These are phyloP conservation scores for Cylindrodendrum hubeiense DNA, from an alignment of 2,329 filamentous ascomycete species.

Conservation along the genomic window DNA sequence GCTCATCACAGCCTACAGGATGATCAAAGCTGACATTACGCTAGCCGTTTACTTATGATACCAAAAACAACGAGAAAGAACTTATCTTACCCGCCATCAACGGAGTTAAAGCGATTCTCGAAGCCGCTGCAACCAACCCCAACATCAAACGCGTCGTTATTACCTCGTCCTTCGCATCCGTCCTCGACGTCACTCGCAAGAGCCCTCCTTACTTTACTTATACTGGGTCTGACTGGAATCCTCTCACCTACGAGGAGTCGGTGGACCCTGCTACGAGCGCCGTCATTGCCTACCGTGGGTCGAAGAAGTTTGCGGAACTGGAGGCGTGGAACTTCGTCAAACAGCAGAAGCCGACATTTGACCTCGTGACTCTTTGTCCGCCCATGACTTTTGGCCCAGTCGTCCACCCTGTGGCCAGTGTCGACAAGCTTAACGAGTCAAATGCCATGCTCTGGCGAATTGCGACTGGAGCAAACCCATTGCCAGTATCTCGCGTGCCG, in stretches of 20 bases:
- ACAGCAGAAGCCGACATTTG: slow-evolving; percentile 51
- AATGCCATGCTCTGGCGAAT: slow-evolving; percentile 57
- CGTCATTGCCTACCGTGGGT: slow-evolving; percentile 53
- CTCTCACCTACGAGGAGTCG: slow-evolving; percentile 64
- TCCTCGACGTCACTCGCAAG: slow-evolving; percentile 64
- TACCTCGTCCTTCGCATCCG: slow-evolving; percentile 77
- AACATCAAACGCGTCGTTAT: slow-evolving; percentile 58
- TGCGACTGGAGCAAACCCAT: slow-evolving; percentile 46
- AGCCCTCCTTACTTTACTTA: slow-evolving; percentile 64
- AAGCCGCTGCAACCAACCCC: slow-evolving; percentile 42
- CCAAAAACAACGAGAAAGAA: slow-evolving; percentile 58
- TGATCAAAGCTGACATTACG: neutral
- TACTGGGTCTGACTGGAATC: slow-evolving; percentile 69
- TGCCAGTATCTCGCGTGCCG: slow-evolving; percentile 54
- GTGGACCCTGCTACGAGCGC: slow-evolving; percentile 52
- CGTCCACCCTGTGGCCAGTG: slow-evolving; percentile 51
- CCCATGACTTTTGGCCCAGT: slow-evolving; percentile 60
- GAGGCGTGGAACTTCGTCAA: slow-evolving; percentile 52
- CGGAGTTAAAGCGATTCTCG: slow-evolving; percentile 57
- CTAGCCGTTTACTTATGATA: slow-evolving; percentile 58
- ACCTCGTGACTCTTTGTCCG: slow-evolving; percentile 59
- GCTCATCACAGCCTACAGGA: rapidly evolving
- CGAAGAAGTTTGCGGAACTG: slow-evolving; percentile 52
- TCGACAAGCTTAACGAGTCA: slow-evolving; percentile 56
- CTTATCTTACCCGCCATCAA: slow-evolving; percentile 60